Conservation (phyloP, 768 basidiomycete species). For the Phaeotremella skinneri region DNA sequence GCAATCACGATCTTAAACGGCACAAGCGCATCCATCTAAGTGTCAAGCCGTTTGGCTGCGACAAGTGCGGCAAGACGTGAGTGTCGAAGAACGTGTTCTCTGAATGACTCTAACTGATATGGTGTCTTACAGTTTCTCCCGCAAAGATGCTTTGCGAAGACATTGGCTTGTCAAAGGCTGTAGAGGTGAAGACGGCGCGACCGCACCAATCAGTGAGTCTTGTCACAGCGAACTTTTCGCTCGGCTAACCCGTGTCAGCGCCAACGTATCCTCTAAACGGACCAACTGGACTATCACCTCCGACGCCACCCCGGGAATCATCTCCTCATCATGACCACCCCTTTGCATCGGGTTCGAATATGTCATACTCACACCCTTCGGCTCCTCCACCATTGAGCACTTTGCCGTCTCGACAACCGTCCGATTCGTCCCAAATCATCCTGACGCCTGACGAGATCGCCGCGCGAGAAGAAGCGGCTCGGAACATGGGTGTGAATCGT, state of each 20-base stretch:
- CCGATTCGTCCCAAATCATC: conserved; percentile 33
- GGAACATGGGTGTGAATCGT: conserved; percentile 4
- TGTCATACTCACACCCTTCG: conserved; percentile 31
- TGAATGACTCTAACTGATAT: not conserved
- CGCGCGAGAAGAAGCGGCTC: conserved; percentile 12
- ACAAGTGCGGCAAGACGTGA: conserved; percentile 51
- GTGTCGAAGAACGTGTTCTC: not conserved
- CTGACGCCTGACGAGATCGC: conserved; percentile 36
- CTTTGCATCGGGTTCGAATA: not conserved
- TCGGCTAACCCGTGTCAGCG: conserved; percentile 15
- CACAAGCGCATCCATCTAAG: conserved; percentile 52
- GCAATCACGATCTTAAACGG: conserved; percentile 53
- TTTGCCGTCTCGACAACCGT: conserved; percentile 28
- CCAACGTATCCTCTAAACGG: conserved; percentile 38
- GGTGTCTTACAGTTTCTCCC: conserved; percentile 41
- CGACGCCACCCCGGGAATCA: conserved; percentile 24
- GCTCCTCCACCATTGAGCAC: conserved; percentile 30
- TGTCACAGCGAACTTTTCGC: not conserved
- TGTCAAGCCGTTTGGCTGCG: conserved; percentile 52
- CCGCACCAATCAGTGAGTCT: conserved; percentile 41
- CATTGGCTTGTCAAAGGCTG: conserved; percentile 53
- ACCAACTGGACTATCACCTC: conserved; percentile 36
- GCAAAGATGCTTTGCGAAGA: conserved; percentile 51
- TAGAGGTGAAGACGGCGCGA: conserved; percentile 43
- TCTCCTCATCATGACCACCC: conserved; percentile 11